Evolutionary conservation across 108 stramenopile genomes (phyloP).

Genomic region (Skeletonema menzelii): DNA sequence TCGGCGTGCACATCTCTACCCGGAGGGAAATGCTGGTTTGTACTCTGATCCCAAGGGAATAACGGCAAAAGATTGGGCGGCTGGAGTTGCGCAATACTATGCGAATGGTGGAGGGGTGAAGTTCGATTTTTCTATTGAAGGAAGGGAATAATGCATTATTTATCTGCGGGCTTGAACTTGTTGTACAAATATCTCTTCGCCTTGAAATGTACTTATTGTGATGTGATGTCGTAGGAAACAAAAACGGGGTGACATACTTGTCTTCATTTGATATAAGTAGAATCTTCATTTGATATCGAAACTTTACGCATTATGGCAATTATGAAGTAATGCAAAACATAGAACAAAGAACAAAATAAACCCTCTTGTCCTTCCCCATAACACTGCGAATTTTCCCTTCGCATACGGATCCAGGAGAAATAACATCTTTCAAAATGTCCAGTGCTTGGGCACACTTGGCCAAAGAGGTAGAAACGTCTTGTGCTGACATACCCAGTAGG

Average conservation of each 20-base stretch:
- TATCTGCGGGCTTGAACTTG: not conserved
- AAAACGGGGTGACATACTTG: no score
- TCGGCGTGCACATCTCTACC: constrained; percentile 47
- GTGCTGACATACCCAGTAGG: constrained; percentile 38
- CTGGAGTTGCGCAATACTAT: constrained; percentile 47
- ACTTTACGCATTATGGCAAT: not conserved
- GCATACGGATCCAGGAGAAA: constrained; percentile 23
- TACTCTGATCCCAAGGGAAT: constrained; percentile 14
- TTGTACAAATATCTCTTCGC: no score
- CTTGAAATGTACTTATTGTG: no score
- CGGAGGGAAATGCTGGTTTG: not conserved
- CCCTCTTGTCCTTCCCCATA: constrained; percentile 29
- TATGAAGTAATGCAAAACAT: constrained; percentile 23
- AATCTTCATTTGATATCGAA: not conserved
- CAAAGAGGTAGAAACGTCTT: constrained; percentile 11
- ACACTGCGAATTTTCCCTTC: constrained; percentile 35
- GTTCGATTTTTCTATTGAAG: constrained; percentile 51
- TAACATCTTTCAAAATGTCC: constrained; percentile 14
- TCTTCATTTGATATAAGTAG: no score
- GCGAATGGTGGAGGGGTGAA: constrained; percentile 47
- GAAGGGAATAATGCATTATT: not conserved
- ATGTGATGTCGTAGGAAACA: no score
- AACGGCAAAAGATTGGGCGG: constrained; percentile 26
- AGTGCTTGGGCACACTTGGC: constrained; percentile 15
- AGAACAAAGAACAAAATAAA: constrained; percentile 32